Base-by-base conservation (phyloP, 2,329 filamentous ascomycete species). In the Trichoderma polysporum region DNA sequence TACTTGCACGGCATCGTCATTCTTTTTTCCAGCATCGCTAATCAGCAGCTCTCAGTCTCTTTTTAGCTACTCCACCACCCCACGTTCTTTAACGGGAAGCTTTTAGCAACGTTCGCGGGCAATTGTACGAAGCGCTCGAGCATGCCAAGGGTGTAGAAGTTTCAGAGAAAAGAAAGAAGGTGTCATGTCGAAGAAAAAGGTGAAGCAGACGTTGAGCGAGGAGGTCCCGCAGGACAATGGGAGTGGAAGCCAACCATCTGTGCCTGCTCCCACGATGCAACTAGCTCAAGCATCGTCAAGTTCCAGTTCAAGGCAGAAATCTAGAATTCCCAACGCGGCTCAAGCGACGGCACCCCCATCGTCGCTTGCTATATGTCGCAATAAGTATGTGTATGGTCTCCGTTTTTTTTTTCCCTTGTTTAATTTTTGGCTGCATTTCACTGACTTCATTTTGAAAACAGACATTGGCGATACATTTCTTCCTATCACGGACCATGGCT, bases 401-500 rank as follows among this genome's bases (percentile, higher is more conserved):
- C 50, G 35, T 45, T 61, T 54, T 61, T 49, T 49, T 13, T 56
- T 9, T 25, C 15, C 27, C 17, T 59, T 33, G 19, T 45, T 27
- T 39, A 29, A 12, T 35, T 39, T 60, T 49, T 25, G 37, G 0
- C 15, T 27, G 52, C 13, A 2, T 17, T 25, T 49, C 3, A 41
- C 25, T 59, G 27, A 53, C 53, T n/a, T 33, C 19, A 25, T 56
- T 13, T 49, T 31, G 8, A 19, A 53, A 27, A 29, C 58, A 94
- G 92, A 77, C 91, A 94, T 80, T 94, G 91, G 92, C 86, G 89
- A 70, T 92, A 93, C 77, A 93, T 95, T 68, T 93, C 91, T 25
- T 91, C 89, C 31, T 95, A 92, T 74, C 90, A 94, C 75, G 92
- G 92, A 27, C 89, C 91, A 71, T 95, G 92, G 92, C 86, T 94